Evolutionary conservation across 2,329 filamentous ascomycete species (phyloP), one percentile per base, ranked within the genome.

Genomic region (Colletotrichum magnum): DNA sequence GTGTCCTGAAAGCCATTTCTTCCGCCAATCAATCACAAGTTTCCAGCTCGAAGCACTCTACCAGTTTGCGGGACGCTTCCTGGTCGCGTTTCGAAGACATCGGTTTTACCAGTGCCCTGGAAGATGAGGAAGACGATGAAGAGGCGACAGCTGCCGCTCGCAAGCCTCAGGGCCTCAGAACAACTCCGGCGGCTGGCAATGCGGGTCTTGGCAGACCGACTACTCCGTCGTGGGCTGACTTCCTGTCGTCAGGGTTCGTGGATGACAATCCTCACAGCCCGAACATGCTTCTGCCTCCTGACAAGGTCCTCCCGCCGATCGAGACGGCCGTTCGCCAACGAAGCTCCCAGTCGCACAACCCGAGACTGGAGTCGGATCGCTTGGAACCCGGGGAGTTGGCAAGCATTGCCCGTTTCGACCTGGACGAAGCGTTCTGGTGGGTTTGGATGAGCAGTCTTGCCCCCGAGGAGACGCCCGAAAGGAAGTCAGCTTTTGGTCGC

Each of bases 371-470:
- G 72, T 87, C 86, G 15, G 90, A 93, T 62, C 85, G 89, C 48
- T 85, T 98, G 0, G 94, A 98, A 72, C 96, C 95, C 0, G 96
- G 94, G 59, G 96, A 99, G 85, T 87, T 99, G 66, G 96, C 96
- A 36, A 98, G 94, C 77, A 97, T 99, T 76, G 93, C 89, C 26
- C 88, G 88, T 45, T 89, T 98, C 66, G 92, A 96, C 71, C 86
- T 99, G 5, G 96, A 99, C 75, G 95, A 98, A 78, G 92, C 94
- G 1, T 99, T 99, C 80, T 99, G 96, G 96, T 98, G 96, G 95
- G 96, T 98, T 4, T 99, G 96, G 96, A 98, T 99, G 87, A 97
- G 90, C 74, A 98, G 95, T 85, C 84, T 99, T 75, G 94, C 95
- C 1, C 93, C 91, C 0, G 96, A 99, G 76, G 96, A 99, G 82